Evolutionary conservation across 2,329 filamentous ascomycete species (phyloP), one percentile per base, ranked within the genome.

Genomic region (Nothopassalora personata): DNA sequence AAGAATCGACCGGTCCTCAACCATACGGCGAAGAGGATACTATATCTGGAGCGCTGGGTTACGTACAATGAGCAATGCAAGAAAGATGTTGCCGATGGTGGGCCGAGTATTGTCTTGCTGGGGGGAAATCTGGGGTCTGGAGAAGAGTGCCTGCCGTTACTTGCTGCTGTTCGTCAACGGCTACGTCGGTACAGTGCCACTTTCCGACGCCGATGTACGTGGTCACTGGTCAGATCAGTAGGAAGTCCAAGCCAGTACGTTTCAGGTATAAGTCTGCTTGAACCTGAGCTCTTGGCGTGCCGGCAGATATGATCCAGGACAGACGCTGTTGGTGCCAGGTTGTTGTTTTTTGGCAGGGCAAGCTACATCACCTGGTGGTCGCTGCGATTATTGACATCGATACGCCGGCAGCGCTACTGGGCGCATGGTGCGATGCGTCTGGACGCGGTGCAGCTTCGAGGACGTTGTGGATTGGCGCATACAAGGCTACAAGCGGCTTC

Each of bases 41-140:
- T 49, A 49, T 46, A 31, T 39, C 1, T 18, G 39, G 39, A 6
- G 30, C 23, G 9, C 10, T 1, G 28, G 23, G 19, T 23, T 51
- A n/a, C n/a, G n/a, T n/a, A 46, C 30, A 54, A 53, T 23, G 39
- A 43, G 33, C 5, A 5, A 9, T 28, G 36, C 9, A 56, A 31
- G 13, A 53, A 56, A 33, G 53, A 46, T 36, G 51, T 39, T 56
- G 61, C 57, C 60, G 58, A 60, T 60, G 54, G 55, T 34, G 19
- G 43, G 45, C 45, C 49, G 52, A 50, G 58, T 55, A 57, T 43
- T 52, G 50, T 13, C 27, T 4, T 30, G 34, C 54, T 63, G 64
- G 66, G 63, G 63, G 61, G 59, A 64, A 67, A 64, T 62, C 63
- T 63, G 65, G 65, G 65, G 63, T 64, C 60, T 64, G 63, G 64